Evolutionary conservation across 345 rosid genomes (phyloP), one percentile per base, ranked within the genome.

Genomic region (Populus alba): DNA sequence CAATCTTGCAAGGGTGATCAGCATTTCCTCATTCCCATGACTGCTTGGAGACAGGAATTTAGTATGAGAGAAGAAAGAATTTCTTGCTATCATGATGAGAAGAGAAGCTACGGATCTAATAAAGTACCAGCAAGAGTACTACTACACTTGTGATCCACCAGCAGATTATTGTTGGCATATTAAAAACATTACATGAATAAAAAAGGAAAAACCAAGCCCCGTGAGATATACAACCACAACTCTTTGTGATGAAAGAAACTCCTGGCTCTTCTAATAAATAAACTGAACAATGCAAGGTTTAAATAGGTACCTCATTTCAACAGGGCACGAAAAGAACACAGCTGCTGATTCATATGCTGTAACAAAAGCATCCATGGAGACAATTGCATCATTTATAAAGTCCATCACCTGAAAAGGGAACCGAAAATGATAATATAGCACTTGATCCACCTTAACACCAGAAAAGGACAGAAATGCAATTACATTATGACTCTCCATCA

Each of bases 341-440:
- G 95, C 89, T 83, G 97, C 91, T 57, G 90, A 91, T 70, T 79
- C 87, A 87, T 91, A 92, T 15, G 90, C 90, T 80, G 87, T 82
- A 79, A 88, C 82, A 69, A 94, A 87, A 75, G 97, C 88, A 83
- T 94, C 97, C 93, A 96, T 87, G 74, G 99, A 92, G 72, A 88
- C 91, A 86, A 91, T 78, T 51, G 98, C 95, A 85, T 96, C 99
- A 86, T 96, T 96, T 79, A 96, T 89, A 69, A 96, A 96, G 86
- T 96, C 99, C 95, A 96, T 88, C 81, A 96, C 99, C 99, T 96
- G 83, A 61, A 22, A 73, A 68, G 7, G 35, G 27, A 76, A 72
- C 11, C 66, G 1, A 79, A 4, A 55, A 31, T 71, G 45, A 72
- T 5, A 49, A 63, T 25, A 22, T 41, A 68, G 31, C 49, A 57